phyloP scores from a whole-genome alignment of 331 rosid genomes.

The Quercus tomentella region DNA sequence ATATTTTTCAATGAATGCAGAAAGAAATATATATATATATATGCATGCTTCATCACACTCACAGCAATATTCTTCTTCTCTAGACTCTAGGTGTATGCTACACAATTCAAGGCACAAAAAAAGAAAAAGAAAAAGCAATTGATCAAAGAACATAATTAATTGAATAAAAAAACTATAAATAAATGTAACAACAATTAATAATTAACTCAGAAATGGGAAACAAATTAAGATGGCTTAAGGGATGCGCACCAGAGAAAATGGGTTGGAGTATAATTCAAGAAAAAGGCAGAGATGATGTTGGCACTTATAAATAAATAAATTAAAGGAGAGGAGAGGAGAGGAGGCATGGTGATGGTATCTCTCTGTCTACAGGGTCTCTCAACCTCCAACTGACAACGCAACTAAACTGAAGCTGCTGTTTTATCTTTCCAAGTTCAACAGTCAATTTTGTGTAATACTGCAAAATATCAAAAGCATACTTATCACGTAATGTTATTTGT shows the following conservation, averaged over 20 bases:
- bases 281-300: neutral
- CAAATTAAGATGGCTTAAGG: constrained; percentile 13
- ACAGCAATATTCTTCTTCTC: too few relatives aligned
- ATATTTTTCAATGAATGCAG: too few relatives aligned
- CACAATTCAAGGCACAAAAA: too few relatives aligned
- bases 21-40: too few relatives aligned
- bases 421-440: constrained; percentile 47
- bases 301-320: too few relatives aligned
- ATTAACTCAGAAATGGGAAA: neutral
- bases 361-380: neutral
- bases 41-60: too few relatives aligned
- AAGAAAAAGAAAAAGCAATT: too few relatives aligned
- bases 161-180: neutral
- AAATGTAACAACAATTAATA: neutral
- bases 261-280: constrained; percentile 32
- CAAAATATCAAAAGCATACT: too few relatives aligned
- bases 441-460: constrained; percentile 15
- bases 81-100: too few relatives aligned
- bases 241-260: constrained; percentile 1
- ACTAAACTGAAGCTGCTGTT: constrained; percentile 48
- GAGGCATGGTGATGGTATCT: constrained; percentile 16
- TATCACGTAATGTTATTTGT: too few relatives aligned
- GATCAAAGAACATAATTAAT: neutral
- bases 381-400: constrained; percentile 37
- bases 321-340: too few relatives aligned